Evolutionary conservation across 1,139 yeast species (phyloP), one percentile per base, ranked within the genome.

Genomic region (Suhomyces ambrosiae): DNA sequence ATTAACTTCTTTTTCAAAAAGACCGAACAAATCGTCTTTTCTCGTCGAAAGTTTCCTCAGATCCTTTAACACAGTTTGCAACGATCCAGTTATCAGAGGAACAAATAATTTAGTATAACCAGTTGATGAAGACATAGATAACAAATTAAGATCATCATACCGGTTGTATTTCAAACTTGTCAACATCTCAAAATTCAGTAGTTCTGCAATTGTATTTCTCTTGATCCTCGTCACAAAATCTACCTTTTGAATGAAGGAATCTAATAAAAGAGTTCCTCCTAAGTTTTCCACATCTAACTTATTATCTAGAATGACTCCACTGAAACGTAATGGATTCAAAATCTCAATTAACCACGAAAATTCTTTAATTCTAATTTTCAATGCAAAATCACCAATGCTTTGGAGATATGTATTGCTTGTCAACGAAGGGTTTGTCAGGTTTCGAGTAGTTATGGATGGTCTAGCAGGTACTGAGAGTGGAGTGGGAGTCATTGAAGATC

Each of bases 31-130:
- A 1, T 26, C 17, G 1, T 44, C 40, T 1, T 46, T 5, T 31
- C 55, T 58, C 13, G 37, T 29, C 27, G 46, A 38, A 7, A 65
- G 23, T 1, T 30, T 37, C 5, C 43, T 34, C 8, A 41, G 38
- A 27, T 52, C 41, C 12, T 45, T 42, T 15, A 38, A 28, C 11
- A 21, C 8, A 14, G 17, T 23, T 19, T 53, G 54, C 10, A 60
- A 17, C 0, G 66, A 48, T 10, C 46, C 48, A 3, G 56, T 34
- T 3, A 67, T 38, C 49, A 54, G 63, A 2, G 72, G 73, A 4
- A 57, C 38, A 22, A 54, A 54, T 4, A 65, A 39, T 40, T 69
- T 68, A 5, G 69, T 54, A 40, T 60, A 65, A 1, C 72, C 74
- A 18, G 64, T 42, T n/a, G 58, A 54, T 3, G 58, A 42, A 7